Percentiles rank a stretch among this genome's conserved stretches.
These are phyloP conservation scores for Scheffersomyces stipitis DNA, from an alignment of 805 yeast species.

Conservation along the genomic window DNA sequence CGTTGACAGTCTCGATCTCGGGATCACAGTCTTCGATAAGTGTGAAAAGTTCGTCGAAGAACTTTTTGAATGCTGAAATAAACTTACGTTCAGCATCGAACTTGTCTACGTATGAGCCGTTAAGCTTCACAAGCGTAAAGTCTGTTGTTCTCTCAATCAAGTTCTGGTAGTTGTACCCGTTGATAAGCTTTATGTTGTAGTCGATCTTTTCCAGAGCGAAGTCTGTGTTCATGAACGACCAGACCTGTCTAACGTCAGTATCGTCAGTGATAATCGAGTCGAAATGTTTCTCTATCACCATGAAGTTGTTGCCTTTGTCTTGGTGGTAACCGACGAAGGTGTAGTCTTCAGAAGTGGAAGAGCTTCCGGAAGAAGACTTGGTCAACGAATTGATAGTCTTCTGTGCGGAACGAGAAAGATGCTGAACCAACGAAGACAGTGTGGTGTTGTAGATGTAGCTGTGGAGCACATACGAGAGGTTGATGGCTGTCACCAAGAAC, in stretches of 20 bases:
- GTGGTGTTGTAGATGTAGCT: not conserved
- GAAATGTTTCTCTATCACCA: conserved; percentile 14
- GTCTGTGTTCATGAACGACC: conserved; percentile 11
- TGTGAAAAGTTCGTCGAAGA: conserved; percentile 19
- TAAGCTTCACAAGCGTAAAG: not conserved
- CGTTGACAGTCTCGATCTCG: conserved; percentile 17
- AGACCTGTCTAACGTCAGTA: conserved; percentile 10
- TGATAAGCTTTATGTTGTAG: conserved; percentile 13
- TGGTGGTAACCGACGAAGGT: conserved; percentile 13
- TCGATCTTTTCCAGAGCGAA: conserved; percentile 2
- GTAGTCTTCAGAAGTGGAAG: not conserved
- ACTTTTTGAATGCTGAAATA: conserved; percentile 13
- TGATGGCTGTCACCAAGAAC: not conserved
- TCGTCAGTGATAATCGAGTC: conserved; percentile 2
- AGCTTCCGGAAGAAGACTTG: not conserved
- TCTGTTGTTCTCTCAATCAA: conserved; percentile 3
- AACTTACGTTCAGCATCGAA: conserved; percentile 14
- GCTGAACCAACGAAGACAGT: too few relatives aligned
- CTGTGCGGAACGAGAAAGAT: too few relatives aligned
- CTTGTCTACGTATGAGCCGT: conserved; percentile 2
- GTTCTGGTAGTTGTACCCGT: conserved; percentile 17
- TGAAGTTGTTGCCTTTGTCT: conserved; percentile 10
- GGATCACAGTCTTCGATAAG: conserved; percentile 23
- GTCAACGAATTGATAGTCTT: not conserved
- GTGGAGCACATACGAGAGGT: not conserved